These are phyloP conservation scores for Cadophora sp. DNA, from an alignment of 2,329 filamentous ascomycete genomes.

Conservation along the genomic window DNA sequence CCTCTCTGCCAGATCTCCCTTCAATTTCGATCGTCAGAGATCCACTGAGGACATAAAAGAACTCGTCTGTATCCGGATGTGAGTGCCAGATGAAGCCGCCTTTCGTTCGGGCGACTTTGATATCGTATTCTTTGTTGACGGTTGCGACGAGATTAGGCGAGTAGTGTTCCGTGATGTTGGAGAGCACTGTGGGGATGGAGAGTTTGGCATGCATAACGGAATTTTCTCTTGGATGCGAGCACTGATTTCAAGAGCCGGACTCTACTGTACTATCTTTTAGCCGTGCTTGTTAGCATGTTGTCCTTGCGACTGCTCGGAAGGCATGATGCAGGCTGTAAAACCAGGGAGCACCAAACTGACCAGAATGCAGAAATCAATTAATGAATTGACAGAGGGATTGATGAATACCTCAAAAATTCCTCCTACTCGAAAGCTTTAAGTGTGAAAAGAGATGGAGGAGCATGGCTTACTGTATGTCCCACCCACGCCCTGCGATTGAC, in stretches of 20 bases:
- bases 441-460: neutral
- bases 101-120: conserved; percentile 51
- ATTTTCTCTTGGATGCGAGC: neutral
- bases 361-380: no score
- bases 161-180: conserved; percentile 44
- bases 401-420: no score
- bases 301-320: no score
- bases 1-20: conserved; percentile 41
- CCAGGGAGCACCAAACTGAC: neutral
- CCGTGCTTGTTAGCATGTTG: no score
- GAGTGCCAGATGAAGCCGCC: conserved; percentile 52
- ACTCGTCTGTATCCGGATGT: conserved; percentile 51
- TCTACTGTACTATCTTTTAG: neutral
- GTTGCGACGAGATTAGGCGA: conserved; percentile 45
- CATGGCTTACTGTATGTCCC: neutral
- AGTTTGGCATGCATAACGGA: neutral
- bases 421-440: no score
- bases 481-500: conserved; percentile 7
- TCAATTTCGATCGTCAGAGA: conserved; percentile 47
- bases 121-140: conserved; percentile 48
- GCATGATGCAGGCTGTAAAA: no score
- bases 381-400: neutral
- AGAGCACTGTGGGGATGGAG: conserved; percentile 42
- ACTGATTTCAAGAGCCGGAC: neutral
- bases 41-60: conserved; percentile 50